Base-by-base conservation (phyloP, 2,329 filamentous ascomycete species). In the Calycina herbarum region DNA sequence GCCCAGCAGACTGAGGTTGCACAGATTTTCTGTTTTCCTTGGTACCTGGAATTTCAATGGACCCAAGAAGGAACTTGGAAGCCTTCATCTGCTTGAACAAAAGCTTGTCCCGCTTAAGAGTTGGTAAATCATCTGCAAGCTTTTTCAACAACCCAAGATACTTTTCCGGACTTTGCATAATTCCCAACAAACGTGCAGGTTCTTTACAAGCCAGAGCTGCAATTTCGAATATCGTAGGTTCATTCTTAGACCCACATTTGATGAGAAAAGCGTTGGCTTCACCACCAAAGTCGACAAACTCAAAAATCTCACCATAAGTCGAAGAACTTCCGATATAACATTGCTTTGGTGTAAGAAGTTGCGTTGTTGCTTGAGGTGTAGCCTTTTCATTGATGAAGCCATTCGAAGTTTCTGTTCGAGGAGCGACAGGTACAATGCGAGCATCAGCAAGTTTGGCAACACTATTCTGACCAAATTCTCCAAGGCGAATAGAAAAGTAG, bases 221-320 rank as follows among this genome's bases (percentile, higher is more conserved):
- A 70, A 99, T 86, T 77, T 99, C 95, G 2, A 86, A 77, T 72
- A 92, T 95, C 2, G 90, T 96, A 3, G 95, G 95, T 77, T 99
- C 94, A 68, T 87, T 89, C 78, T 96, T 97, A 2, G 93, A 94
- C 10, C 95, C 95, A 69, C 94, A 92, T 68, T 92, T 91, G 72
- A 93, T 86, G 20, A 99, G 80, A 73, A 99, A 99, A 0, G 90
- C 83, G 73, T 98, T 98, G 1, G 92, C 94, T 75, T 94, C 89
- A 40, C 84, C 80, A 0, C 94, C 93, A 79, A 97, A 99, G 76
- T 98, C 92, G 15, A 98, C 94, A 77, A 97, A 99, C 75, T 98
- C 93, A 71, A 99, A 97, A 38, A 99, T 96, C 38, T 96, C 91
- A 11, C 87, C 90, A 73, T 96, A 99, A 7, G 82, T 83, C 1